Conservation (phyloP, 2,329 filamentous ascomycete genomes). For the Claviceps cyperi region DNA sequence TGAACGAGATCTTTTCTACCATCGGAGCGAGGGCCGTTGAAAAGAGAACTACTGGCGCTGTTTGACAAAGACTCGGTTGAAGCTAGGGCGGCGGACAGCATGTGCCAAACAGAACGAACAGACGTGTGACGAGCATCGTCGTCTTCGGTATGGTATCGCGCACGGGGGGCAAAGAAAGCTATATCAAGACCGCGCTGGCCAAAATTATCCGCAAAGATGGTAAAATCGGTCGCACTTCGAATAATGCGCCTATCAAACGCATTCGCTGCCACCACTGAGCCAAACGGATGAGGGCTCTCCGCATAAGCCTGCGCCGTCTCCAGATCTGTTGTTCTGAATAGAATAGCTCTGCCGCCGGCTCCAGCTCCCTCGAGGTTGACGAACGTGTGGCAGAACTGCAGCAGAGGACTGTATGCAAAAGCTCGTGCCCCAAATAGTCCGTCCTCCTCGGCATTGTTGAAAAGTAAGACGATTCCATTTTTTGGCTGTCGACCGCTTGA, state of each 20-base stretch:
- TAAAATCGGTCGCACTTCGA: constrained; percentile 78
- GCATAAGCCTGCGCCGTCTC: constrained; percentile 73
- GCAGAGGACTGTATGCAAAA: constrained; percentile 70
- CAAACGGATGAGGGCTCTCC: constrained; percentile 61
- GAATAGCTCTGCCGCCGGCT: constrained; percentile 71
- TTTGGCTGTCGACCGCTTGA: constrained; percentile 55
- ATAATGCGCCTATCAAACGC: constrained; percentile 70
- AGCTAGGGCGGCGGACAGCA: constrained; percentile 71
- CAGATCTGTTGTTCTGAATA: constrained; percentile 79
- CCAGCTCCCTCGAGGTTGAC: constrained; percentile 92
- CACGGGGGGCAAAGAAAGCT: constrained; percentile 76
- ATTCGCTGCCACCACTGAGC: constrained; percentile 67
- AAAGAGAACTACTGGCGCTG: constrained; percentile 46
- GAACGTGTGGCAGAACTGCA: constrained; percentile 72
- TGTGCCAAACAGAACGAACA: constrained; percentile 69
- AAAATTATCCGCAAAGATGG: constrained; percentile 61
- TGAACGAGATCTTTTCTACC: constrained; percentile 44
- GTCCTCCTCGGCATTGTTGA: constrained; percentile 96
- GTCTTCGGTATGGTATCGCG: constrained; percentile 80
- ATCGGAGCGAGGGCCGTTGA: constrained; percentile 44
- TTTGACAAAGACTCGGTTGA: constrained; percentile 59
- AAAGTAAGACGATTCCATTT: constrained; percentile 65
- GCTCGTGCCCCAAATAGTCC: constrained; percentile 75
- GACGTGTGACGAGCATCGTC: constrained; percentile 73
- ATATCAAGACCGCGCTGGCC: constrained; percentile 83